Percentiles rank a stretch among this genome's conserved stretches.
Evolutionary conservation across 78 protist genomes (phyloP).

Genomic region (Pigoraptor vietnamica): DNA sequence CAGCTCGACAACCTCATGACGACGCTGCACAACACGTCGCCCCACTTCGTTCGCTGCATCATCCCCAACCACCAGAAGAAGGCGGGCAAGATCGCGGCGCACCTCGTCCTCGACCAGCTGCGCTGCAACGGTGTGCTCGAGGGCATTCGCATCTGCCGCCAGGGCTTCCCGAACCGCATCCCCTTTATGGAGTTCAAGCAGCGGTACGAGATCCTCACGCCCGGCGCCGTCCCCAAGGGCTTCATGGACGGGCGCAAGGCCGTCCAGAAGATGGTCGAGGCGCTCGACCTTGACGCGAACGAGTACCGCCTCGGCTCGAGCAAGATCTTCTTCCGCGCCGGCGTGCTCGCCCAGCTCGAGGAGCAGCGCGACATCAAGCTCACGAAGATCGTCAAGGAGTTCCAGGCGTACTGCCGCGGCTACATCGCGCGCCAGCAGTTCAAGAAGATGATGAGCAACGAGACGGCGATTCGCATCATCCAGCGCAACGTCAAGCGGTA

Average conservation of each 20-base stretch:
- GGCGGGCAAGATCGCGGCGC: conserved; percentile 51
- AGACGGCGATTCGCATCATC: conserved; percentile 63
- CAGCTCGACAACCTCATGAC: conserved; percentile 65
- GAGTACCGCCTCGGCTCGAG: conserved; percentile 61
- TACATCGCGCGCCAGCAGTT: conserved; percentile 62
- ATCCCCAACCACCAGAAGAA: conserved; percentile 79
- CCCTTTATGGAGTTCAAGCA: conserved; percentile 72
- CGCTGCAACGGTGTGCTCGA: conserved; percentile 95
- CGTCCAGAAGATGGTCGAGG: conserved; percentile 50
- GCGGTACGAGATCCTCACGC: conserved; percentile 77
- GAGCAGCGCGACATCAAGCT: conserved; percentile 74
- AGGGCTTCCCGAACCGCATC: conserved; percentile 86
- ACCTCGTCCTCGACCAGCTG: conserved; percentile 73
- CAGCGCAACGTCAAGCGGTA: conserved; percentile 66
- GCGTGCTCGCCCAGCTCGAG: conserved; percentile 79
- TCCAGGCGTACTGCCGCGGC: conserved; percentile 74
- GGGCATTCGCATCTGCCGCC: conserved; percentile 86
- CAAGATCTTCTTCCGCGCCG: conserved; percentile 85
- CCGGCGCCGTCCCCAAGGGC: conserved; percentile 54
- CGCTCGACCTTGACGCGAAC: conserved; percentile 30
- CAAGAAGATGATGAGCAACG: conserved; percentile 59
- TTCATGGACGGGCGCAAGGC: conserved; percentile 55
- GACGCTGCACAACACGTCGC: conserved; percentile 67
- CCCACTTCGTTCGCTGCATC: conserved; percentile 90
- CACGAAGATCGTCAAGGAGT: conserved; percentile 43